Conservation (phyloP, 345 rosid species). For the Gossypium rotundifolium region DNA sequence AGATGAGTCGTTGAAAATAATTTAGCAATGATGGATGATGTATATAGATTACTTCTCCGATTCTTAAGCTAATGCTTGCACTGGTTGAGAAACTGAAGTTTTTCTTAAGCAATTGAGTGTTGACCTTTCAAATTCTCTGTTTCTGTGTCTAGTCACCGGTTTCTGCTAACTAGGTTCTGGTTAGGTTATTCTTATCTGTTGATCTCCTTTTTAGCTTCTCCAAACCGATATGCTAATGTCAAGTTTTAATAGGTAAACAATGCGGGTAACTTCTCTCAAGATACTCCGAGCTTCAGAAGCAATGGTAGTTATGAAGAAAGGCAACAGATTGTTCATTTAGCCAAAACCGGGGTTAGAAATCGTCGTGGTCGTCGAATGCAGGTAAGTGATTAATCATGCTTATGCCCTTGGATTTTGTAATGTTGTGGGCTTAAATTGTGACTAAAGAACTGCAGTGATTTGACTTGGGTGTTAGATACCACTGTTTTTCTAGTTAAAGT, state of each 20-base stretch:
- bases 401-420: neutral
- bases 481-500: neutral
- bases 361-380: slow-evolving; percentile 81
- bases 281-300: slow-evolving; percentile 25
- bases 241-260: slow-evolving; percentile 34
- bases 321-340: slow-evolving; percentile 48
- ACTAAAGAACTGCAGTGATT: neutral
- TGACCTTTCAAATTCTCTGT: neutral
- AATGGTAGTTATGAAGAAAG: slow-evolving; percentile 40
- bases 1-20: neutral
- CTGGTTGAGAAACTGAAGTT: neutral
- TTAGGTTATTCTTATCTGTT: neutral
- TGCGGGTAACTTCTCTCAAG: slow-evolving; percentile 23
- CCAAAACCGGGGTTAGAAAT: slow-evolving; percentile 70
- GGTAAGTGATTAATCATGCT: slow-evolving; percentile 29
- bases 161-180: slow-evolving; percentile 1
- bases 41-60: neutral
- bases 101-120: neutral
- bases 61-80: neutral
- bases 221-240: neutral
- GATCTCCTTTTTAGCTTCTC: neutral
- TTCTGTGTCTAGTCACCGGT: neutral
- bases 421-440: neutral
- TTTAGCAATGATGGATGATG: neutral
- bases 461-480: neutral